Evolutionary conservation across 208 protist species (phyloP), one percentile per base, ranked within the genome.

Genomic region (Wallacemonas sp.): DNA sequence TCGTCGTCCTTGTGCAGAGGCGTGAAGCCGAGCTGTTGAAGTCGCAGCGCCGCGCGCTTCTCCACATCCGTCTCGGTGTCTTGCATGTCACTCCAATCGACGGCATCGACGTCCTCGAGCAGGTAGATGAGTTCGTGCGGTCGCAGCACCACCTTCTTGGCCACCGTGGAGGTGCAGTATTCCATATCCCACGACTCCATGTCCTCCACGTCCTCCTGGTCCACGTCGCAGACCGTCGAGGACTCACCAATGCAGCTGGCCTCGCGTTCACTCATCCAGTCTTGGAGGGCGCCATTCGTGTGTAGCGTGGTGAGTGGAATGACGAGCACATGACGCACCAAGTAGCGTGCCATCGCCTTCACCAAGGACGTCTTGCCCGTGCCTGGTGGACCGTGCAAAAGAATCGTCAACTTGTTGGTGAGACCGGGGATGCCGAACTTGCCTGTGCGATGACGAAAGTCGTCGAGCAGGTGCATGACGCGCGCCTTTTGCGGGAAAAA

Each of bases 351-450:
- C 20, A 98, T 79, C 4, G 86, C 84, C 59, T 93, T 93, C 22
- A 97, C 83, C 41, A 95, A 73, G 29, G 84, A 91, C 14, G 95
- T 99, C 75, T 98, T 98, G 25, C 89, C 96, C 7, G 96, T 98
- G 0, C 97, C 97, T 11, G 96, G 94, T 22, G 93, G 81, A 5
- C 96, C 95, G 79, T 97, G 65, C 18, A 98, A 65, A 18, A 98
- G 85, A 29, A 96, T 74, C 29, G 79, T 81, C 1, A 98, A 72
- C 32, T 86, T 78, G 29, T 90, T 72, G 26, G 80, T 65, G n/a
- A 86, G 79, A 0, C 85, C 87, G 0, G 86, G 81, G 3, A 91
- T 62, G 11, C 70, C 86, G 68, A 87, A 97, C 57, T 81, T 76
- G 5, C 91, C 89, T 3, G 63, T 74, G 42, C 80, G 74, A 1